Conservation (phyloP, 805 yeast species). For the Candida awuae region DNA sequence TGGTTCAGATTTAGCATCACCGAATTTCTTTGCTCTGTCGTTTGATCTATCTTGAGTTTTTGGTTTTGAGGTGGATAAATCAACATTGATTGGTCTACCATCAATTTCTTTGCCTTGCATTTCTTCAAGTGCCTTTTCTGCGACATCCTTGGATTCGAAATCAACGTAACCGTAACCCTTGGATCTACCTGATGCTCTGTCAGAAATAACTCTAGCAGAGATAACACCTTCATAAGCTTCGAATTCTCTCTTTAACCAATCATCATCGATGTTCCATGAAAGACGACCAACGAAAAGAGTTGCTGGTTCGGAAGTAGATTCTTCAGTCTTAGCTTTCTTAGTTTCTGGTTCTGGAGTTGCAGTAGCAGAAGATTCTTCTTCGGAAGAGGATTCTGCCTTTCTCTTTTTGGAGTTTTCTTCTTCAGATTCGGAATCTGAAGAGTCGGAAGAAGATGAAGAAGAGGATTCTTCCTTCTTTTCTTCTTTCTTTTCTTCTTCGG, state of each 20-base stretch:
- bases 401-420: slow-evolving; percentile 8
- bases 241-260: slow-evolving; percentile 84
- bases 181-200: slow-evolving; percentile 76
- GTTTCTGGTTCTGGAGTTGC: slow-evolving; percentile 31
- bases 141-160: slow-evolving; percentile 66
- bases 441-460: slow-evolving; percentile 18
- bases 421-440: slow-evolving; percentile 24
- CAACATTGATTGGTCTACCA: slow-evolving; percentile 93
- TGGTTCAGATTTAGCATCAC: slow-evolving; percentile 87
- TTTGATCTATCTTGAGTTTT: slow-evolving; percentile 41
- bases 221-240: slow-evolving; percentile 73
- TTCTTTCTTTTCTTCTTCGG: slow-evolving; percentile 17
- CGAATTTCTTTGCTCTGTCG: slow-evolving; percentile 83
- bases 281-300: slow-evolving; percentile 95
- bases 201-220: slow-evolving; percentile 88
- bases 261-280: slow-evolving; percentile 96
- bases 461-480: slow-evolving; percentile 24
- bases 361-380: slow-evolving; percentile 25
- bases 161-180: slow-evolving; percentile 98
- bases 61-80: slow-evolving; percentile 82
- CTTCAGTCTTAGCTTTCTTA: slow-evolving; percentile 42
- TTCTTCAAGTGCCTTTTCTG: slow-evolving; percentile 78
- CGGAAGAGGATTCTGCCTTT: slow-evolving; percentile 13
- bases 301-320: slow-evolving; percentile 52
- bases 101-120: slow-evolving; percentile 93